A percentile compares a stretch with the other conserved stretches of the same genome.
Conservation (phyloP, 345 rosid species). For the Salix koriyanagi region DNA sequence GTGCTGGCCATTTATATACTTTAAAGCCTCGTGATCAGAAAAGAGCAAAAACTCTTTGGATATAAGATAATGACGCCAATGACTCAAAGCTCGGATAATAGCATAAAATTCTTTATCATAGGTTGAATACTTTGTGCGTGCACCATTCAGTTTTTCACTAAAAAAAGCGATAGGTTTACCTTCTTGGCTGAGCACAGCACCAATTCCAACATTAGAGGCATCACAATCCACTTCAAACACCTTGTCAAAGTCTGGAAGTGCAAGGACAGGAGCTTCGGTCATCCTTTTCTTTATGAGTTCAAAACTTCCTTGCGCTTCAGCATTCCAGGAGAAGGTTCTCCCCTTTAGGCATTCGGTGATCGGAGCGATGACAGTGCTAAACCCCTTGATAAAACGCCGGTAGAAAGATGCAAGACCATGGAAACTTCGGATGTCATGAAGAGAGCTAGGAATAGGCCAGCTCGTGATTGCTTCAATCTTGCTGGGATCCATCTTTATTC, state of each 20-base stretch:
- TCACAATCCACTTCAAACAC: constrained; percentile 6
- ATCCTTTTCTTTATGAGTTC: background rate
- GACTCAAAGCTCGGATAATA: too few species aligned
- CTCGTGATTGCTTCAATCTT: too few species aligned
- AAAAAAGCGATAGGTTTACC: background rate
- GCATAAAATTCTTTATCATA: too few species aligned
- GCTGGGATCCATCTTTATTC: too few species aligned
- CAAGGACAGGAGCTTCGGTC: background rate
- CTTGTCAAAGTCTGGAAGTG: background rate
- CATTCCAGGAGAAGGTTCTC: too few species aligned
- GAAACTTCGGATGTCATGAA: background rate
- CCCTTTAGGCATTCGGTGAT: background rate
- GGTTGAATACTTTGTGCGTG: background rate
- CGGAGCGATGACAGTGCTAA: background rate
- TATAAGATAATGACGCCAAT: background rate
- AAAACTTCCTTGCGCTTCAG: too few species aligned
- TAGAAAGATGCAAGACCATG: background rate
- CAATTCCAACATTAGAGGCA: background rate
- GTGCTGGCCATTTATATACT: background rate
- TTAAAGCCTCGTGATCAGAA: background rate
- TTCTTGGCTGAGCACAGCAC: background rate
- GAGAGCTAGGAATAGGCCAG: background rate
- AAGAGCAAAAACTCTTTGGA: background rate
- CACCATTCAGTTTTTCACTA: background rate
- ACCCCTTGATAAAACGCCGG: background rate